Conservation (phyloP, 768 basidiomycete genomes). For the Psilocybe cubensis region DNA sequence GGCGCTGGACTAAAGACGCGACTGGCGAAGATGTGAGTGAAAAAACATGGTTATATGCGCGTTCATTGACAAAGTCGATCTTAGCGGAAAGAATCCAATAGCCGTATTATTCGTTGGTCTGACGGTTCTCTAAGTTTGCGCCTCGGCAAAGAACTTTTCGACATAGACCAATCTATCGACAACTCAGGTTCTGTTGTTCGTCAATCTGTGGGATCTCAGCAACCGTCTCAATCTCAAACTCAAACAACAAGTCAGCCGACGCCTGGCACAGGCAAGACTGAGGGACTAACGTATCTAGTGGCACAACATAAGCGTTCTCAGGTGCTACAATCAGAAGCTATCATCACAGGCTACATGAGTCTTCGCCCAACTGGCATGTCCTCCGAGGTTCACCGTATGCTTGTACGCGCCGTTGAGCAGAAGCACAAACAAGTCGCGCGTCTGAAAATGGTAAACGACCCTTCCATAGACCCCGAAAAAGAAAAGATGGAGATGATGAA, state of each 20-base stretch:
- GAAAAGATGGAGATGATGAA: slow-evolving; percentile 71
- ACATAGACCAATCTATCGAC: slow-evolving; percentile 81
- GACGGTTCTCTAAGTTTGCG: slow-evolving; percentile 91
- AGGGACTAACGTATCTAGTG: slow-evolving; percentile 87
- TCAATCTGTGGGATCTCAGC: slow-evolving; percentile 50
- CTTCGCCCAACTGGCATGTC: slow-evolving; percentile 90
- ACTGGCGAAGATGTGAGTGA: slow-evolving; percentile 74
- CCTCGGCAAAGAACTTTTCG: slow-evolving; percentile 93
- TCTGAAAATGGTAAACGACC: slow-evolving; percentile 80
- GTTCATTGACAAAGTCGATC: background rate
- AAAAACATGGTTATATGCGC: background rate
- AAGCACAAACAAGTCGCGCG: slow-evolving; percentile 83
- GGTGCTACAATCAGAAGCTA: slow-evolving; percentile 85
- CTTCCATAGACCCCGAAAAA: slow-evolving; percentile 74
- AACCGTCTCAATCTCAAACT: slow-evolving; percentile 37
- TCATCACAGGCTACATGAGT: slow-evolving; percentile 82
- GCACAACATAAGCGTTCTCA: slow-evolving; percentile 87
- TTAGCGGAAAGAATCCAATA: slow-evolving; percentile 86
- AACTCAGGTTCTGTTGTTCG: slow-evolving; percentile 70
- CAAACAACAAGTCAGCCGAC: slow-evolving; percentile 41
- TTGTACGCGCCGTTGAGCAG: slow-evolving; percentile 85
- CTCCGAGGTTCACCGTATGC: slow-evolving; percentile 86
- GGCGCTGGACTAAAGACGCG: slow-evolving; percentile 89
- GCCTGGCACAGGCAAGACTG: slow-evolving; percentile 47
- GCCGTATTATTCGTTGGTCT: slow-evolving; percentile 92